Conservation (phyloP, 2,329 filamentous ascomycete species). For the Colletotrichum sp. region DNA sequence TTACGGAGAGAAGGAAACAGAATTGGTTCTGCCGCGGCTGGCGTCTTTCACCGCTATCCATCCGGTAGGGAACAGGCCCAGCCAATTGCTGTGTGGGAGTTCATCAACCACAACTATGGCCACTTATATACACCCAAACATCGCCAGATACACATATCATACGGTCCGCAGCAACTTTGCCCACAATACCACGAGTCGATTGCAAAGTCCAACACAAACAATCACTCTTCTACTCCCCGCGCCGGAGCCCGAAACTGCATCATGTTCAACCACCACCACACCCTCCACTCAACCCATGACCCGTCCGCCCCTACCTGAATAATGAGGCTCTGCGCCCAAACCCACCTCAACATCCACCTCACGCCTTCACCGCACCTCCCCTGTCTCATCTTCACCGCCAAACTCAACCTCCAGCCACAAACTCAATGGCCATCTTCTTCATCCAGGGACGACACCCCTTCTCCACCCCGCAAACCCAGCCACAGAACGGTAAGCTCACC, state of each 20-base stretch:
- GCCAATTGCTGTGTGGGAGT: too few species aligned
- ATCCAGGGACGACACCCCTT: background rate
- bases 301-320: background rate
- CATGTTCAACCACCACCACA: background rate
- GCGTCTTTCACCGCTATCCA: background rate
- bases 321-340: background rate
- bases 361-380: background rate
- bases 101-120: too few species aligned
- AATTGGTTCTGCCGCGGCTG: fast-evolving
- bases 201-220: background rate
- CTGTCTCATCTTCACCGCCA: background rate
- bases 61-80: too few species aligned
- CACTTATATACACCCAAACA: background rate
- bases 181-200: too few species aligned
- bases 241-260: background rate
- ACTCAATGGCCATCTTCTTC: background rate
- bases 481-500: background rate
- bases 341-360: background rate
- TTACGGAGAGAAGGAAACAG: background rate
- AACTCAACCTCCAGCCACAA: background rate
- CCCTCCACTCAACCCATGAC: background rate
- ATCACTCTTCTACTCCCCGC: background rate
- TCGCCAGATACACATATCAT: too few species aligned
- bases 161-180: too few species aligned
- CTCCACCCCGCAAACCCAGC: background rate